These are phyloP conservation scores for Aschersonia sp. DNA, from an alignment of 2,329 filamentous ascomycete species.

Conservation along the genomic window DNA sequence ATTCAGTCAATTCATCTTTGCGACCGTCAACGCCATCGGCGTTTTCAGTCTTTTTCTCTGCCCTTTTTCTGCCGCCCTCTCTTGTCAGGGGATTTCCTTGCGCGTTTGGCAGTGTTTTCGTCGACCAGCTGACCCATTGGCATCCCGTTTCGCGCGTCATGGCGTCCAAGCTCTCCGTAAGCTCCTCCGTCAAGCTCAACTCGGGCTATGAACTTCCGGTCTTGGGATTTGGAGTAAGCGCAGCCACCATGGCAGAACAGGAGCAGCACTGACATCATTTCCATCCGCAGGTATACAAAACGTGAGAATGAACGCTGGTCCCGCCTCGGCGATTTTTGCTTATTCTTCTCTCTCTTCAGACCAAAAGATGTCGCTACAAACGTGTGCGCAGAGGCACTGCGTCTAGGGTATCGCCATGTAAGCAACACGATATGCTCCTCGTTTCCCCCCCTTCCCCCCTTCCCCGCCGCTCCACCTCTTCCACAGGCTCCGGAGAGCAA, in stretches of 20 bases:
- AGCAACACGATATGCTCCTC: constrained; percentile 3
- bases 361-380: constrained; percentile 16
- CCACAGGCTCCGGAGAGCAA: too few relatives aligned
- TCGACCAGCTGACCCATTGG: too few relatives aligned
- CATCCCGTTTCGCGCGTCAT: constrained; percentile 19
- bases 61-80: too few relatives aligned
- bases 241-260: not conserved
- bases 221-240: constrained; percentile 38
- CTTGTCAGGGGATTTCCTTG: too few relatives aligned
- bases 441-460: not conserved
- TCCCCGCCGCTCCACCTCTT: too few relatives aligned
- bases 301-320: constrained; percentile 19
- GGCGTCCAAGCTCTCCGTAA: constrained; percentile 28
- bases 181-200: constrained; percentile 35
- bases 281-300: constrained; percentile 32
- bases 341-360: constrained; percentile 6
- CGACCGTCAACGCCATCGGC: too few relatives aligned
- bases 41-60: too few relatives aligned
- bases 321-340: too few relatives aligned
- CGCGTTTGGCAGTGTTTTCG: too few relatives aligned
- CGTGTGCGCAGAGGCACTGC: constrained; percentile 29
- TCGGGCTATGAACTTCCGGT: constrained; percentile 38
- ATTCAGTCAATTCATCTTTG: too few relatives aligned
- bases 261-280: not conserved
- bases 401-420: constrained; percentile 38